These are phyloP conservation scores for Phaeosphaeria sp. DNA, from an alignment of 2,329 filamentous ascomycete species.

Conservation along the genomic window DNA sequence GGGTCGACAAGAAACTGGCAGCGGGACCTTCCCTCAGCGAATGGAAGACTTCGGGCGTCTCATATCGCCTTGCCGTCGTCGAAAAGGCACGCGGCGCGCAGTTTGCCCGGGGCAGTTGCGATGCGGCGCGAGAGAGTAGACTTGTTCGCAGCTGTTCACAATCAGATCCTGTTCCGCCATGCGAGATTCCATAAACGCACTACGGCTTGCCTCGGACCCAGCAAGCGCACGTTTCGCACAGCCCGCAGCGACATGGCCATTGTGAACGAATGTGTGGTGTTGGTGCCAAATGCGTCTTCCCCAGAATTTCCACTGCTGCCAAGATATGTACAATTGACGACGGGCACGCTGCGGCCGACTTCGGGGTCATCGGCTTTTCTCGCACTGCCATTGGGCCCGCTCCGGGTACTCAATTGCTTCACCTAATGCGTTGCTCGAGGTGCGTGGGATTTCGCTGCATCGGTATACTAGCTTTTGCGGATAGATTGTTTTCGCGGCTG, in stretches of 20 bases:
- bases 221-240: constrained; percentile 40
- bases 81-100: constrained; percentile 34
- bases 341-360: constrained; percentile 34
- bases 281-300: constrained; percentile 21
- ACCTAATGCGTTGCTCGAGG: constrained; percentile 18
- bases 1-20: constrained; percentile 76
- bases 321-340: constrained; percentile 19
- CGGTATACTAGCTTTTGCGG: constrained; percentile 4
- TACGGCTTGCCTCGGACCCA: constrained; percentile 38
- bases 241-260: constrained; percentile 49
- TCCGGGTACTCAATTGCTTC: constrained; percentile 25
- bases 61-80: constrained; percentile 26
- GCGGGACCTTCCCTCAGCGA: constrained; percentile 66
- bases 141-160: constrained; percentile 30
- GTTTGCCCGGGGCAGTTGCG: constrained; percentile 29
- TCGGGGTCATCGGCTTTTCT: constrained; percentile 42
- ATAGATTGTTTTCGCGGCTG: neutral
- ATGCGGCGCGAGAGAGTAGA: constrained; percentile 32
- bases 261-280: constrained; percentile 28
- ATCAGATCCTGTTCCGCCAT: constrained; percentile 18
- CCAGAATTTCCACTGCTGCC: constrained; percentile 29
- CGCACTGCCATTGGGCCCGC: constrained; percentile 32
- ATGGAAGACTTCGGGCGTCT: constrained; percentile 59
- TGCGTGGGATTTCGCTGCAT: constrained; percentile 11
- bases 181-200: constrained; percentile 24